Evolutionary conservation across 2,329 filamentous ascomycete species (phyloP), one percentile per base, ranked within the genome.

Genomic region (Penicillium expansum): DNA sequence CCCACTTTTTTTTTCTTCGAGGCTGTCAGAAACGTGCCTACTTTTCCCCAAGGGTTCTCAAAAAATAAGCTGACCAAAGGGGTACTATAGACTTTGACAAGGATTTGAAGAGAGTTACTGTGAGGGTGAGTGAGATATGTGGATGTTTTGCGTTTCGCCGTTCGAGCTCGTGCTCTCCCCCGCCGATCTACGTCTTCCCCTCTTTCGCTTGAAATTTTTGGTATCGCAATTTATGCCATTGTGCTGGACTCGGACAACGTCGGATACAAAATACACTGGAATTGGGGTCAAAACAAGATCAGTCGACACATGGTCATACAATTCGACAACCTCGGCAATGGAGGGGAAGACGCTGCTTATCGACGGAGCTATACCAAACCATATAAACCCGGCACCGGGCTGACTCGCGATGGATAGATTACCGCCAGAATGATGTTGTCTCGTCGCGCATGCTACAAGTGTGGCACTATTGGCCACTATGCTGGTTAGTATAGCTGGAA

Each of bases 391-490:
- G 37, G 16, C 37, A 38, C 20, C 29, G 48, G 49, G 65, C 64
- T 63, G 51, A 63, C 52, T 55, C 20, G 47, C 55, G 45, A 42
- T 61, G 61, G 43, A 52, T 60, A 64, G 59, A 64, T 59, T 61
- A 65, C 56, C 58, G 58, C 51, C 72, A 80, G 71, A 67, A 92
- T 92, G 89, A 89, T 89, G 79, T 89, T 92, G 69, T 90, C 88
- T 74, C 88, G 89, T 77, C 88, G 89, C 78, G 89, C 89, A 69
- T 92, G 89, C 83, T 90, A 90, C 82, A 90, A 80, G 68, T 80
- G 78, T 76, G 89, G 89, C 80, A 91, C 92, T 71, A 88, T 92
- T 76, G 89, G 89, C 76, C 89, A 92, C 69, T 81, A 79, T 70
- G 79, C 79, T 61, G 77, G 77, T 79, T 71, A 73, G 76, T 74